These are phyloP conservation scores for Neoboletus magnificus DNA, from an alignment of 768 basidiomycete genomes.

Conservation along the genomic window DNA sequence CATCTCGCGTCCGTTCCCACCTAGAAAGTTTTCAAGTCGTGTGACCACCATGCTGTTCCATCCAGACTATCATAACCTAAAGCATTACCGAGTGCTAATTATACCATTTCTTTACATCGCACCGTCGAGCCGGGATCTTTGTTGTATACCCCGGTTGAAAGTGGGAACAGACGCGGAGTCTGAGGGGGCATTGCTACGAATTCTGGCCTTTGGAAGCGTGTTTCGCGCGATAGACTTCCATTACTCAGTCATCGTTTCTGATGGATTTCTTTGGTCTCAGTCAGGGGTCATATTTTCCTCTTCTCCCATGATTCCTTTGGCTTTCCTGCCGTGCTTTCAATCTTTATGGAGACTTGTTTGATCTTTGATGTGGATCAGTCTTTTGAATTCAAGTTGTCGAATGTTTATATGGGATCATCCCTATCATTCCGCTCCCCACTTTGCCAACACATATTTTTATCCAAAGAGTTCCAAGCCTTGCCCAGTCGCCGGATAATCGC, in stretches of 20 bases:
- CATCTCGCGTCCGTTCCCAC: not conserved
- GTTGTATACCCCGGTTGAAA: not conserved
- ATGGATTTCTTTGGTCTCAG: not conserved
- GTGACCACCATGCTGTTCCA: not conserved
- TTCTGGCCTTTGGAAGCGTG: not conserved
- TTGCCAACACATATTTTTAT: not conserved
- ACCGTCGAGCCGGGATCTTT: not conserved
- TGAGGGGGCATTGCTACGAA: not conserved
- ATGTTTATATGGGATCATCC: not conserved
- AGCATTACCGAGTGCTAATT: constrained; percentile 12
- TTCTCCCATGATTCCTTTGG: not conserved
- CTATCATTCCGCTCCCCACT: not conserved
- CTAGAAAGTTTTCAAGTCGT: not conserved
- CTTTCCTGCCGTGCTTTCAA: not conserved
- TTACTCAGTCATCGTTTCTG: not conserved
- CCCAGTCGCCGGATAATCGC: not conserved
- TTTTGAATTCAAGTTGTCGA: not conserved
- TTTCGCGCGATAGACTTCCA: not conserved
- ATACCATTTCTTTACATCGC: constrained; percentile 7
- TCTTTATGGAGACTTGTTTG: not conserved
- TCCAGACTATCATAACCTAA: constrained; percentile 5
- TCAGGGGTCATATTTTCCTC: not conserved
- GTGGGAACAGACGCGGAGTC: not conserved
- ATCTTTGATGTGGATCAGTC: not conserved
- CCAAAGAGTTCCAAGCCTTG: no score